These are phyloP conservation scores for Aristolochia contorta DNA, from an alignment of 164 flowering plant genomes.

Conservation along the genomic window DNA sequence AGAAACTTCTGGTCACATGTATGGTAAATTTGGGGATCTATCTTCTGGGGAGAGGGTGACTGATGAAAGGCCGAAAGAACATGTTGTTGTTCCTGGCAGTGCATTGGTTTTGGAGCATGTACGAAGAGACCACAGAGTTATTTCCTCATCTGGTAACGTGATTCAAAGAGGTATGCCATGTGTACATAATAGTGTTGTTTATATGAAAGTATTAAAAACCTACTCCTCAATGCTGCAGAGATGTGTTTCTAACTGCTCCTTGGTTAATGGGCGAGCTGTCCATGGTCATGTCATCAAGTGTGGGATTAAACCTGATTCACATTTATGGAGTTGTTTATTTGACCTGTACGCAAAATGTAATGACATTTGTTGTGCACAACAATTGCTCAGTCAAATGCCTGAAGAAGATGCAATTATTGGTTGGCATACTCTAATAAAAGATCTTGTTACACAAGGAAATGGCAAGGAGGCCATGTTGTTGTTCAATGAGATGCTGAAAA, in stretches of 20 bases:
- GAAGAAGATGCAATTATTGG: constrained; percentile 33
- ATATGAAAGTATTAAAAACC: constrained; percentile 6
- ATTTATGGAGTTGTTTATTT: constrained; percentile 39
- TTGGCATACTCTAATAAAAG: constrained; percentile 35
- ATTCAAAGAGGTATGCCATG: too few relatives aligned
- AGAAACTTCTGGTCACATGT: too few relatives aligned
- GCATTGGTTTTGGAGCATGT: too few relatives aligned
- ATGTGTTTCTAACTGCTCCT: constrained; percentile 14
- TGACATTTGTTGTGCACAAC: constrained; percentile 8
- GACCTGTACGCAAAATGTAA: constrained; percentile 40
- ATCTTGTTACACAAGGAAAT: constrained; percentile 29
- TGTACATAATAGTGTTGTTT: too few relatives aligned
- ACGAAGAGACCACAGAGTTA: too few relatives aligned
- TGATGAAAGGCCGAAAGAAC: too few relatives aligned
- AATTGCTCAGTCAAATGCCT: constrained; percentile 30
- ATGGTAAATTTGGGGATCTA: too few relatives aligned
- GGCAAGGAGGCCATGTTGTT: constrained; percentile 22
- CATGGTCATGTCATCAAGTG: constrained; percentile 31
- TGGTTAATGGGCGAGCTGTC: constrained; percentile 25
- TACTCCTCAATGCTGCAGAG: constrained; percentile 24
- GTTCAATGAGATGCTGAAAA: constrained; percentile 30
- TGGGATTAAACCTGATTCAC: constrained; percentile 29
- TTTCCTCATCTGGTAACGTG: too few relatives aligned
- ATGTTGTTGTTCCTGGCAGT: too few relatives aligned
- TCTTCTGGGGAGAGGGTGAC: too few relatives aligned